A percentile compares a stretch with the other conserved stretches of the same genome.
Conservation (phyloP, 768 basidiomycete species). For the Boletus tomentosulus region DNA sequence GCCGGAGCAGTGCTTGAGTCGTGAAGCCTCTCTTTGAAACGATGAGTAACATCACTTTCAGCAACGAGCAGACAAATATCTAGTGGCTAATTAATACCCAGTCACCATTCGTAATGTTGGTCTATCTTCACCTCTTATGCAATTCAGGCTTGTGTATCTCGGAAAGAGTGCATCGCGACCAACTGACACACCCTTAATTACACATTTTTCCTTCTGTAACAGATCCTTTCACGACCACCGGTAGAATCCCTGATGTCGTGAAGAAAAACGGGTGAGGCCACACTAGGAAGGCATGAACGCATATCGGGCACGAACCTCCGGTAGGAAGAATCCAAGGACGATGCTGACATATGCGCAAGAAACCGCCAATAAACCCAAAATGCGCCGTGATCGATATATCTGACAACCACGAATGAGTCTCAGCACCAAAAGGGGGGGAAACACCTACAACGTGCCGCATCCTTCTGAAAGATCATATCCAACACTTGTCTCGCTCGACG, state of each 20-base stretch:
- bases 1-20: too few relatives aligned
- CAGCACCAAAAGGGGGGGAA: background rate
- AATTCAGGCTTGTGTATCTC: too few relatives aligned
- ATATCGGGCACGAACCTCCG: constrained; percentile 47
- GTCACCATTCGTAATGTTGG: too few relatives aligned
- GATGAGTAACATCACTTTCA: too few relatives aligned
- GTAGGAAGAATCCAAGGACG: constrained; percentile 47
- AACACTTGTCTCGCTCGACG: constrained; percentile 50
- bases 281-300: too few relatives aligned
- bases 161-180: background rate
- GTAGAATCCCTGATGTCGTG: constrained; percentile 18
- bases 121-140: too few relatives aligned
- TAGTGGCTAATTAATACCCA: too few relatives aligned
- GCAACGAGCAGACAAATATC: too few relatives aligned
- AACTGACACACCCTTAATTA: background rate
- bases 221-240: constrained; percentile 22
- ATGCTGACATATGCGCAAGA: constrained; percentile 46
- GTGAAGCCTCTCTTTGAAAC: too few relatives aligned
- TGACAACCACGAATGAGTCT: constrained; percentile 18
- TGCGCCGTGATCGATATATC: constrained; percentile 68
- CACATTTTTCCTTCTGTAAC: background rate
- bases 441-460: constrained; percentile 40
- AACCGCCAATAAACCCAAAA: constrained; percentile 56
- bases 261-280: background rate
- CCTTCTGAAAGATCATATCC: constrained; percentile 48